These are phyloP conservation scores for Neofusicoccum umdonicola DNA, from an alignment of 2,329 filamentous ascomycete genomes.

Conservation along the genomic window DNA sequence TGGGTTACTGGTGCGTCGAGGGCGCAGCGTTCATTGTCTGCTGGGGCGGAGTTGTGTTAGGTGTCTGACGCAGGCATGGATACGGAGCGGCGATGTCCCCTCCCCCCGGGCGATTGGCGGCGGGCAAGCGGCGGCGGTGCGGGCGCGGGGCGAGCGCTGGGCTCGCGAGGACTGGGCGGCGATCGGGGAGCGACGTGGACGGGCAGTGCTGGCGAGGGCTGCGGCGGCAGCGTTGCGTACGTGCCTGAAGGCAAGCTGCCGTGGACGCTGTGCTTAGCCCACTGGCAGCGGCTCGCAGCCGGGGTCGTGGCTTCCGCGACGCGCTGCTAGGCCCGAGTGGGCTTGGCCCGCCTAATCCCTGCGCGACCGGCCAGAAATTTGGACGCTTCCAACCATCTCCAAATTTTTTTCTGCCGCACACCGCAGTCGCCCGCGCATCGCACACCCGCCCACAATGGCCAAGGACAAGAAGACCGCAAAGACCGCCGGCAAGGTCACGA, in stretches of 20 bases:
- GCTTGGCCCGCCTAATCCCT: neutral
- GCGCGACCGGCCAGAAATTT: constrained; percentile 1
- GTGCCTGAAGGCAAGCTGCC: constrained; percentile 12
- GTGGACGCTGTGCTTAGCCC: constrained; percentile 5
- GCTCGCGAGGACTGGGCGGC: neutral
- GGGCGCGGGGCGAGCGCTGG: neutral
- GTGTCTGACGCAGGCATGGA: constrained; percentile 16
- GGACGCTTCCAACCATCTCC: neutral
- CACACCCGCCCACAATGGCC: constrained; percentile 2
- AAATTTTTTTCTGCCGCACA: neutral
- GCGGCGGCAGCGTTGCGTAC: neutral
- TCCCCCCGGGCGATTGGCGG: constrained; percentile 11
- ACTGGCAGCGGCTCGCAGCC: constrained; percentile 7
- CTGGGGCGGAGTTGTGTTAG: constrained; percentile 9
- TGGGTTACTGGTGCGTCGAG: constrained; percentile 1
- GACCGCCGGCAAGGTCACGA: constrained; percentile 5
- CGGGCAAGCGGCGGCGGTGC: neutral
- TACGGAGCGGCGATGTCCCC: constrained; percentile 13
- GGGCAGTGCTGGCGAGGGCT: neutral
- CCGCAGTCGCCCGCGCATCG: neutral
- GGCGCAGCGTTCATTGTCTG: constrained; percentile 16
- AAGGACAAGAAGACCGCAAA: constrained; percentile 18
- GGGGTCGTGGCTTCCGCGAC: constrained; percentile 7
- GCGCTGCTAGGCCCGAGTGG: neutral
- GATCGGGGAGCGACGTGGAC: neutral